Percentiles rank a stretch among this genome's conserved stretches.
These are phyloP conservation scores for Sporodiniella umbellata DNA, from an alignment of 371 early-diverging fungal species.

Conservation along the genomic window DNA sequence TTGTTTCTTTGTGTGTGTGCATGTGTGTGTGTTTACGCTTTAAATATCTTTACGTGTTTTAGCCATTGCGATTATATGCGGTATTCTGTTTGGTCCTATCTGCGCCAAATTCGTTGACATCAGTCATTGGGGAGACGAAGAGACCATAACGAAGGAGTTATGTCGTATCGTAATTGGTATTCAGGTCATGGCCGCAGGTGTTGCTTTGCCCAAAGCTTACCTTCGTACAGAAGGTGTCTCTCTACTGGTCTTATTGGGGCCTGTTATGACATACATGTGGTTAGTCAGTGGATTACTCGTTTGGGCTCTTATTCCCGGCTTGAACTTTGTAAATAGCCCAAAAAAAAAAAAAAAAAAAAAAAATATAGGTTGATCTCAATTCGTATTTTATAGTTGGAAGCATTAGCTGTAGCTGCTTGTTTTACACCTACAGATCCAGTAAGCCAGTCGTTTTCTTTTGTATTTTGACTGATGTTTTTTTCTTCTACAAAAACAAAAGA, in stretches of 20 bases:
- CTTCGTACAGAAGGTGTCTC: slow-evolving; percentile 55
- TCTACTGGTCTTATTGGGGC: slow-evolving; percentile 68
- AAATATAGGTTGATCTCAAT: slow-evolving; percentile 41
- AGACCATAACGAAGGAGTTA: slow-evolving; percentile 59
- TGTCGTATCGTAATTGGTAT: slow-evolving; percentile 77
- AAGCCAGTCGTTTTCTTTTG: no score
- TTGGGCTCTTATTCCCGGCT: slow-evolving; percentile 31
- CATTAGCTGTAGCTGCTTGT: slow-evolving; percentile 44
- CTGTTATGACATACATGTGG: slow-evolving; percentile 77
- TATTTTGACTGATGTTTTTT: no score
- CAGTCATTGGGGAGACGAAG: slow-evolving; percentile 36
- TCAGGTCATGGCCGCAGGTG: slow-evolving; percentile 82
- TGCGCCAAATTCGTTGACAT: slow-evolving; percentile 43
- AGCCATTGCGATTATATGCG: slow-evolving; percentile 80
- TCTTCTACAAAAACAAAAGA: slow-evolving; percentile 4
- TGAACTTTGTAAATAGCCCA: slow-evolving; percentile 35
- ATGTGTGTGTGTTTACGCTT: background rate
- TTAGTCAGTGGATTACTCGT: slow-evolving; percentile 31
- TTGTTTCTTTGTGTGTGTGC: no score
- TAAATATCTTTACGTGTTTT: slow-evolving; percentile 2
- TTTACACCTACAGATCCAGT: slow-evolving; percentile 52
- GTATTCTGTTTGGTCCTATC: slow-evolving; percentile 82
- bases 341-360: no score
- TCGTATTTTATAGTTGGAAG: slow-evolving; percentile 26
- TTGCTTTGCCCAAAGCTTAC: slow-evolving; percentile 56